Evolutionary conservation across 2,329 filamentous ascomycete genomes (phyloP).

Genomic region (Colletotrichum tropicale): DNA sequence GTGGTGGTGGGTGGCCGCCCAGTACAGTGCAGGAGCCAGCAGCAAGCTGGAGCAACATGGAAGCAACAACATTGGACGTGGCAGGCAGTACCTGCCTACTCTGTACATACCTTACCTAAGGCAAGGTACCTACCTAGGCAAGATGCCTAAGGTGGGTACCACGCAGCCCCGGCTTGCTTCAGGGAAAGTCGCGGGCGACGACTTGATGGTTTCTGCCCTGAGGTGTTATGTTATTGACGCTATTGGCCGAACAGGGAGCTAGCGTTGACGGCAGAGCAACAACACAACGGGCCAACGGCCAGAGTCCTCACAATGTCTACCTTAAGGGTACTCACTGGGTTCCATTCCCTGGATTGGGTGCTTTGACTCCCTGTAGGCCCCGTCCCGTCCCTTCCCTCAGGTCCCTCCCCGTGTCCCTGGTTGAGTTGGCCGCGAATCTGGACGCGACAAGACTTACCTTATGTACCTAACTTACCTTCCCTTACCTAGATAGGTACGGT

Average conservation of each 20-base stretch:
- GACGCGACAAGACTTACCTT: not conserved
- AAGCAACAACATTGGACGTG: not conserved
- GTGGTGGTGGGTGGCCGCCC: not conserved
- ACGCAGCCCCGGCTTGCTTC: not conserved
- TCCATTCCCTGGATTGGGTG: not conserved
- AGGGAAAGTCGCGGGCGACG: not conserved
- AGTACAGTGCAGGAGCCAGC: not conserved
- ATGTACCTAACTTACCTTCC: not conserved
- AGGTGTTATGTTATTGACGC: not conserved
- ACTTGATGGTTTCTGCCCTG: not conserved
- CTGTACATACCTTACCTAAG: too few relatives aligned
- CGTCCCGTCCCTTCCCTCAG: not conserved
- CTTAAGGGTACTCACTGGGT: not conserved
- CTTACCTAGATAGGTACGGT: too few relatives aligned
- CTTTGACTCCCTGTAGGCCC: not conserved
- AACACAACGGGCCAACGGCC: not conserved
- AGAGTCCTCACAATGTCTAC: not conserved
- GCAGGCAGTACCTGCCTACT: too few relatives aligned
- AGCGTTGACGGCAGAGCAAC: slow-evolving; percentile 17
- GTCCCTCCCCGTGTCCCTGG: not conserved
- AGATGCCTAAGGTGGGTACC: too few relatives aligned
- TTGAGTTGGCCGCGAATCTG: not conserved
- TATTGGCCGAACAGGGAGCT: not conserved
- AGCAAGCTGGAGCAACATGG: not conserved
- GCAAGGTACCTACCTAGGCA: too few relatives aligned